Base-by-base conservation (phyloP, 208 protist genomes). In the Wallacemonas rigidus region DNA sequence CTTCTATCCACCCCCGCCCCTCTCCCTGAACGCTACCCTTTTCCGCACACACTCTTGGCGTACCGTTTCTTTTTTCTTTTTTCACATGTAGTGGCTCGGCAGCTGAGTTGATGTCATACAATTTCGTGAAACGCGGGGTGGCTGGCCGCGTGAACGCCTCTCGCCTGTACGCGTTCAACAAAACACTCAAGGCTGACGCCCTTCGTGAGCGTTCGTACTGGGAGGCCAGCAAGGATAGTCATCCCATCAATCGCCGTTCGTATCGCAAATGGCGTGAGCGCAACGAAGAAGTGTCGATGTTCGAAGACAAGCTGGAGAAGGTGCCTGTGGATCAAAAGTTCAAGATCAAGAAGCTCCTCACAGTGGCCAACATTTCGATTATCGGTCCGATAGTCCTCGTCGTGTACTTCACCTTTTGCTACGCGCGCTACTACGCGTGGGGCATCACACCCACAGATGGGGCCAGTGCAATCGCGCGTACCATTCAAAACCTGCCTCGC, bases 241-340 rank as follows among this genome's bases (percentile, higher is more conserved):
- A 95, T 79, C 90, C 87, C 54, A 83, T 95, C 45, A 95, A 95
- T 69, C 85, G 87, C 47, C 89, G 87, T 79, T 88, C 86, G 6
- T 95, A 91, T 64, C 85, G 84, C 35, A 80, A 87, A 7, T 95
- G 90, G 87, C 85, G 86, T 54, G 75, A 89, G 48, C 80, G 85
- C 38, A 86, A 90, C 12, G 90, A 93, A 55, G 86, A 92, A 64
- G 35, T 92, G n/a, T 86, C 82, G 36, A 81, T 95, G 68, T 95
- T 95, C 71, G 81, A 92, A 68, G 82, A 92, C 36, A 95, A 91
- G 54, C 75, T 95, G 56, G 81, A 82, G 40, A 84, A 88, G 26
- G 86, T 92, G 11, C 90, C 90, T 3, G 81, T 92, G 0, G 90
- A 95, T 72, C 87, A 95, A 63, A 92, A 95, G 74, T 92, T 93